These are phyloP conservation scores for Fusarium fracticaudum DNA, from an alignment of 2,329 filamentous ascomycete genomes.

Conservation along the genomic window DNA sequence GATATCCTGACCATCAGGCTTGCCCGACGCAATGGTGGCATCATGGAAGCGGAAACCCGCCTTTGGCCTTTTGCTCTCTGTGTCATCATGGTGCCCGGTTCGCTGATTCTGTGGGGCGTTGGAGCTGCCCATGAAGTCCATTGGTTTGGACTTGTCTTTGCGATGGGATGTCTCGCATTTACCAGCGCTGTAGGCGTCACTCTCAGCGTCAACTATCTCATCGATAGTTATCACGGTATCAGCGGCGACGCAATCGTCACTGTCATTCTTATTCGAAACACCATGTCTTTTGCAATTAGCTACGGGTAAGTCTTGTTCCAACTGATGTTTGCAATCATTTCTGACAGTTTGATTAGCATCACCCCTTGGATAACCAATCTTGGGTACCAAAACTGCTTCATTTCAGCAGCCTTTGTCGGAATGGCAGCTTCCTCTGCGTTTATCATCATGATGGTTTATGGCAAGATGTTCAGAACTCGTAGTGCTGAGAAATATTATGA, in stretches of 20 bases:
- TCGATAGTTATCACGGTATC: conserved; percentile 54
- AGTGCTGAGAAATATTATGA: conserved; percentile 26
- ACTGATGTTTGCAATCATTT: too few species aligned
- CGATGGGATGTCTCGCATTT: conserved; percentile 49
- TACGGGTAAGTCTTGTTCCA: conserved; percentile 38
- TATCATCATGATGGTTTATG: conserved; percentile 59
- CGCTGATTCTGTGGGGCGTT: conserved; percentile 48
- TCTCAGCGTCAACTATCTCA: conserved; percentile 51
- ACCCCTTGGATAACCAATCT: conserved; percentile 55
- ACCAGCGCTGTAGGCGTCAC: conserved; percentile 49
- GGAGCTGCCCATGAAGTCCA: conserved; percentile 51
- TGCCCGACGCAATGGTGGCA: conserved; percentile 52
- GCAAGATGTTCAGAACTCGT: conserved; percentile 47
- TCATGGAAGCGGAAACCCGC: conserved; percentile 54
- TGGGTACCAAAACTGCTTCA: conserved; percentile 55
- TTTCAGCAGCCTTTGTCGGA: conserved; percentile 53
- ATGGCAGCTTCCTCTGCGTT: conserved; percentile 52
- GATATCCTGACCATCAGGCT: conserved; percentile 52
- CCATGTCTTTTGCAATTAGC: conserved; percentile 49
- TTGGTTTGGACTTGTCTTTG: conserved; percentile 55
- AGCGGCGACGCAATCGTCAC: conserved; percentile 52
- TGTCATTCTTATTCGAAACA: conserved; percentile 52
- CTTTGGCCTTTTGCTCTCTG: conserved; percentile 52
- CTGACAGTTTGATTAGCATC: conserved; percentile 30
- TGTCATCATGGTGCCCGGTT: conserved; percentile 39